These are phyloP conservation scores for Podila minutissima DNA, from an alignment of 192 early-diverging fungal species.

Conservation along the genomic window DNA sequence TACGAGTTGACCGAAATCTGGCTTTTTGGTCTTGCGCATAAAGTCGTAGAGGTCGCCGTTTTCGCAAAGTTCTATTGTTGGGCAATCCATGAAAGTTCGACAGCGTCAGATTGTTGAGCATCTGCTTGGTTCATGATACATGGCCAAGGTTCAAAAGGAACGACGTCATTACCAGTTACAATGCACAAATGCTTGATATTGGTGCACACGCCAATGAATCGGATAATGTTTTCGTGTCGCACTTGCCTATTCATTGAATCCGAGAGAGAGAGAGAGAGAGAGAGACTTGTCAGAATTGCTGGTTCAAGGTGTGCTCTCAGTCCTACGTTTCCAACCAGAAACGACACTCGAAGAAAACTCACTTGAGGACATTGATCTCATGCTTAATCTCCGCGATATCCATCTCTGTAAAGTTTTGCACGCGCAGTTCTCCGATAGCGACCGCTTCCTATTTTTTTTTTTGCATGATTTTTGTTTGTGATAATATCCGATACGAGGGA, in stretches of 20 bases:
- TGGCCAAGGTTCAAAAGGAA: no score
- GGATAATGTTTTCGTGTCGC: slow-evolving; percentile 81
- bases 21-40: slow-evolving; percentile 71
- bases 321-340: not conserved
- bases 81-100: not conserved
- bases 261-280: not conserved
- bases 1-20: slow-evolving; percentile 71
- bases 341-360: slow-evolving; percentile 5
- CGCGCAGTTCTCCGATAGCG: slow-evolving; percentile 78
- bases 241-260: slow-evolving; percentile 61
- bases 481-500: not conserved
- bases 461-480: no score
- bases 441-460: slow-evolving; percentile 61
- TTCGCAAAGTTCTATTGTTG: slow-evolving; percentile 67
- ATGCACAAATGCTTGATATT: slow-evolving; percentile 75
- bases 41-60: slow-evolving; percentile 83
- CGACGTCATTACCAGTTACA: slow-evolving; percentile 54
- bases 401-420: slow-evolving; percentile 73
- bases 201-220: slow-evolving; percentile 81
- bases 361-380: slow-evolving; percentile 82
- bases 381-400: slow-evolving; percentile 81
- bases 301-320: not conserved
- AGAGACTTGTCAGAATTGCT: not conserved
- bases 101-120: not conserved
- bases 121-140: no score